phyloP scores from a whole-genome alignment of 202 grass and related monocot genomes.

The Saccharum hybrid region DNA sequence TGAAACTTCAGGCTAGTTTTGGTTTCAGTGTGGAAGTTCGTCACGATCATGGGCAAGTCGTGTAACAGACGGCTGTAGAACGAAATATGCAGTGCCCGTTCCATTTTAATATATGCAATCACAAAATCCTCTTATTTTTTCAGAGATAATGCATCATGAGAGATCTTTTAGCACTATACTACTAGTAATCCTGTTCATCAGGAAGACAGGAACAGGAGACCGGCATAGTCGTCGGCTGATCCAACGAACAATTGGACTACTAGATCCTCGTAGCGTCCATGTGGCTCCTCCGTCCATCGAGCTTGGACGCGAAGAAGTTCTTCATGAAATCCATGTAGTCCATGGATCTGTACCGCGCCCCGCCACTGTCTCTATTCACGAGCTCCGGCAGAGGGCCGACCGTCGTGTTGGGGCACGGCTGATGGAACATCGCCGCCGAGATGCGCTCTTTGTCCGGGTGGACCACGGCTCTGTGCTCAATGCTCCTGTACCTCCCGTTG shows the following conservation, averaged over 20 bases:
- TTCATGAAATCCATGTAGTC: conserved; percentile 41
- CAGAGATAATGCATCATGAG: not conserved
- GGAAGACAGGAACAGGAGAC: not conserved
- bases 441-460: conserved; percentile 48
- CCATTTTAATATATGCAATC: not conserved
- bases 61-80: not conserved
- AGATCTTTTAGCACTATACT: too few relatives aligned
- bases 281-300: conserved; percentile 44
- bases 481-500: conserved; percentile 52
- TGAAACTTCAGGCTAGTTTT: not conserved
- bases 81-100: not conserved
- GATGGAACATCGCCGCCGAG: conserved; percentile 44
- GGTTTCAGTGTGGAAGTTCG: not conserved
- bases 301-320: conserved; percentile 26
- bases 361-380: conserved; percentile 15
- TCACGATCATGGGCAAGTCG: not conserved
- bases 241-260: not conserved
- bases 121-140: not conserved
- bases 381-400: conserved; percentile 47
- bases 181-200: too few relatives aligned
- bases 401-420: not conserved
- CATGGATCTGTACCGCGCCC: conserved; percentile 11
- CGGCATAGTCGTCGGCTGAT: not conserved
- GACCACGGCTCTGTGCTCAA: conserved; percentile 47
- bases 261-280: conserved; percentile 32